phyloP scores from a whole-genome alignment of 1,284 basidiomycete genomes.

The Apiotrichum montevideense region DNA sequence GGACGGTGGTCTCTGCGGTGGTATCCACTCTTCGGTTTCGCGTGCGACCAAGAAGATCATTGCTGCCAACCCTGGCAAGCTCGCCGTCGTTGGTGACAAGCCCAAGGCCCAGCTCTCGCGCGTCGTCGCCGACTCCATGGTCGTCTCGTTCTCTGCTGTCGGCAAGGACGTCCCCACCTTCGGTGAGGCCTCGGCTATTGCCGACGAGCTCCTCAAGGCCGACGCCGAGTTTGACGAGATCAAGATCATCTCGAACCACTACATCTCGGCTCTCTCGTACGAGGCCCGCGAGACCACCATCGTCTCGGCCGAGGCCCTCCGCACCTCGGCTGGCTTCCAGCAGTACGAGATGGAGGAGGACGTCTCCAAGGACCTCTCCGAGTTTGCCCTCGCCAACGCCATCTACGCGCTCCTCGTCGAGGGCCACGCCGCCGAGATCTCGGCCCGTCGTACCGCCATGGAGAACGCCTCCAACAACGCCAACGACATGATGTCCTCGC shows the following conservation, averaged over 20 bases:
- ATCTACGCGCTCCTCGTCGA: slow-evolving; percentile 93
- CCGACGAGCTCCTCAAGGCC: slow-evolving; percentile 84
- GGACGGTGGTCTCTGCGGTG: slow-evolving; percentile 99
- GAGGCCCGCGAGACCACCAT: slow-evolving; percentile 72
- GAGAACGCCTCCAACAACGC: slow-evolving; percentile 99
- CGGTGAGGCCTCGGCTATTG: slow-evolving; percentile 86
- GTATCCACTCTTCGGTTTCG: slow-evolving; percentile 96
- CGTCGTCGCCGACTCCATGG: slow-evolving; percentile 59
- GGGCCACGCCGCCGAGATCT: slow-evolving; percentile 85
- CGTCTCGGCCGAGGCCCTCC: slow-evolving; percentile 70
- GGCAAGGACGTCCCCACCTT: slow-evolving; percentile 97
- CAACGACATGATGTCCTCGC: slow-evolving; percentile 74
- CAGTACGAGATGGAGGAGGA: slow-evolving; percentile 96
- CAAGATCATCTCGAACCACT: slow-evolving; percentile 90
- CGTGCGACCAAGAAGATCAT: slow-evolving; percentile 68
- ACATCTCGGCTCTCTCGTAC: slow-evolving; percentile 89
- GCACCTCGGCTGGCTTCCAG: slow-evolving; percentile 76
- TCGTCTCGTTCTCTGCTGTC: slow-evolving; percentile 92
- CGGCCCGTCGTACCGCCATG: slow-evolving; percentile 87
- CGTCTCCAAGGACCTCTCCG: slow-evolving; percentile 84
- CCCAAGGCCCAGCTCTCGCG: slow-evolving; percentile 87
- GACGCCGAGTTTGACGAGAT: slow-evolving; percentile 80
- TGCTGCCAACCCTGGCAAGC: slow-evolving; percentile 56
- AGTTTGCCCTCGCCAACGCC: slow-evolving; percentile 95
- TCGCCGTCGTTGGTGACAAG: slow-evolving; percentile 95